A percentile compares a stretch with the other conserved stretches of the same genome.
Evolutionary conservation across 2,329 filamentous ascomycete genomes (phyloP).

Genomic region (Macrophomina phaseolina): DNA sequence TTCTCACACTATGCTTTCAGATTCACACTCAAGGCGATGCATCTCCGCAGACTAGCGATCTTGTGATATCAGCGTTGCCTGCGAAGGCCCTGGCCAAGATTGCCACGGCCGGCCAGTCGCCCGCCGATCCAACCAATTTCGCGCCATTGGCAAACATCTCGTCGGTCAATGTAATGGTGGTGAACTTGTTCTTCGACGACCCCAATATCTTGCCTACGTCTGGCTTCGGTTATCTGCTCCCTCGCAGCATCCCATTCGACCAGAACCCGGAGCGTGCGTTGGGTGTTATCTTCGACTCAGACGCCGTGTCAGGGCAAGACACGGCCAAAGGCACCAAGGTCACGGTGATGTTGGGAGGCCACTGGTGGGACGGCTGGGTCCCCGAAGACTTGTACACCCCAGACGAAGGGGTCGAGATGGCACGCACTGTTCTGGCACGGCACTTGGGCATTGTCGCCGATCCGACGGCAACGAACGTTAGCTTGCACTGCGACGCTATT

Average conservation of each 20-base stretch:
- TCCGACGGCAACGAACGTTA: conserved; percentile 66
- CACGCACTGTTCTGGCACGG: conserved; percentile 69
- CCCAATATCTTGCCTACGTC: conserved; percentile 67
- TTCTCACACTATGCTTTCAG: background rate
- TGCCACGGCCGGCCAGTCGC: conserved; percentile 9
- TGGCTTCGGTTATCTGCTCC: conserved; percentile 93
- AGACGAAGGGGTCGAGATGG: conserved; percentile 73
- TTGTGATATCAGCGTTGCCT: conserved; percentile 70
- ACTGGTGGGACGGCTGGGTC: conserved; percentile 72
- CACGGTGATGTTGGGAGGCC: conserved; percentile 93
- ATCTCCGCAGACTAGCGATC: conserved; percentile 51
- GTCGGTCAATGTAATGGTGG: conserved; percentile 84
- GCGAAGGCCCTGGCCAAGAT: conserved; percentile 41
- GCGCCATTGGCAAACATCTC: conserved; percentile 58
- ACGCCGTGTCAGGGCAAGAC: conserved; percentile 65
- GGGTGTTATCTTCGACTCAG: conserved; percentile 90
- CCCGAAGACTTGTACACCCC: conserved; percentile 61
- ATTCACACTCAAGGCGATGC: background rate
- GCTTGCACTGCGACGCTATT: conserved; percentile 74
- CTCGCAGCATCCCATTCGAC: conserved; percentile 69
- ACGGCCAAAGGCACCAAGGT: conserved; percentile 74
- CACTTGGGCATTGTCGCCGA: conserved; percentile 74
- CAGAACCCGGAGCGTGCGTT: conserved; percentile 84
- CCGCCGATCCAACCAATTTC: conserved; percentile 21
- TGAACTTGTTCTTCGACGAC: conserved; percentile 83